A percentile compares a stretch with the other conserved stretches of the same genome.
These are phyloP conservation scores for Aspergillus haitiensis DNA, from an alignment of 495 filamentous ascomycete genomes.

Conservation along the genomic window DNA sequence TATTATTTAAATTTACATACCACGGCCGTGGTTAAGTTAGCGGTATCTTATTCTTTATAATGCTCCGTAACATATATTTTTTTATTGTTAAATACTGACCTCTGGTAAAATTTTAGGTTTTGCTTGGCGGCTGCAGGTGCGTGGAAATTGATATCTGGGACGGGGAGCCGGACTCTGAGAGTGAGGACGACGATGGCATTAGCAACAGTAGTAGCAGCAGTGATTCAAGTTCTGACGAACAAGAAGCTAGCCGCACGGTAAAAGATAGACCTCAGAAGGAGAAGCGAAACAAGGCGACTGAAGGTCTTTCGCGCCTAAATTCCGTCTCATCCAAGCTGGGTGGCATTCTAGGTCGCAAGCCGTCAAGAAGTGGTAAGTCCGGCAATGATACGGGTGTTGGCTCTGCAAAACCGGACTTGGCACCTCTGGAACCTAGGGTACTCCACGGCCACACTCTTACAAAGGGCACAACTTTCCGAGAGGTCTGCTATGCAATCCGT, in stretches of 20 bases:
- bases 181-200: constrained; percentile 29
- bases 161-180: constrained; percentile 56
- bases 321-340: constrained; percentile 30
- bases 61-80: not conserved
- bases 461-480: constrained; percentile 78
- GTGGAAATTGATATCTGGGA: constrained; percentile 98
- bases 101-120: constrained; percentile 44
- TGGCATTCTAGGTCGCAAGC: constrained; percentile 28
- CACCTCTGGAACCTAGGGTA: constrained; percentile 67
- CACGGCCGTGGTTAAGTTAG: not conserved
- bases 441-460: constrained; percentile 90
- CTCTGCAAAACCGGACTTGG: constrained; percentile 31
- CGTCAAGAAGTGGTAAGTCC: constrained; percentile 2
- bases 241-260: constrained; percentile 16
- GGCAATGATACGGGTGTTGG: constrained; percentile 25
- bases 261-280: constrained; percentile 25
- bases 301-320: constrained; percentile 18
- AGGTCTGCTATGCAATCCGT: constrained; percentile 76
- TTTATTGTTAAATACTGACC: not conserved
- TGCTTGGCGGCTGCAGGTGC: constrained; percentile 82
- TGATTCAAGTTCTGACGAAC: constrained; percentile 26
- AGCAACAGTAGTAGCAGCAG: constrained; percentile 32
- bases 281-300: constrained; percentile 22
- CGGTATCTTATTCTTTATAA: not conserved
- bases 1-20: not conserved